Base-by-base conservation (phyloP, 129 eudicot genomes). In the Flaveria bidentis region DNA sequence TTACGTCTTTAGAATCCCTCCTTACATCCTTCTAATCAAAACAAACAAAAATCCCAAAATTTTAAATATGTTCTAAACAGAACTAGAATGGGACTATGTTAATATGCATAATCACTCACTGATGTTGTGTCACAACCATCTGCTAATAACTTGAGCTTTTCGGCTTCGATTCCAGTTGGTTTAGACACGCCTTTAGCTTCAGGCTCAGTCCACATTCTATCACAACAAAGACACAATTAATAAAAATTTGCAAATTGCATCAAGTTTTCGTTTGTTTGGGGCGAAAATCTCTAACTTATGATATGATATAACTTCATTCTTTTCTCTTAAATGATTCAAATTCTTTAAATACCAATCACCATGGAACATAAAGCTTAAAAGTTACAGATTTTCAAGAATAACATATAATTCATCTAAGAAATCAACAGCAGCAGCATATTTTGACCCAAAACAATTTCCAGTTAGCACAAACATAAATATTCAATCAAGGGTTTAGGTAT, bases 121-220 rank as follows among this genome's bases (percentile, higher is more conserved):
- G 55, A 30, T 77, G 46, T 88, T 50, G 86, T 64, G 77, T 84
- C 80, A 41, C 94, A 90, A 4, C 77, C 97, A 55, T 87, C 98
- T 46, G 90, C 82, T 67, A 84, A 85, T 77, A 85, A 85, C 74
- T 81, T 85, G 52, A 87, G 85, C 77, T 82, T 90, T 52, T 84
- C 82, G 15, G 87, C 89, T 67, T 85, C 87, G 50, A 74, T 65
- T 66, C 78, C 69, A 15, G 83, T 72, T 57, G 88, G 58, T 80
- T 73, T 86, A 22, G 89, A 79, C 71, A 85, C 57, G 64, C 67
- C 90, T 78, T 87, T 87, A 42, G 90, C 91, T 87, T 93, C 97
- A 26, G 98, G 97, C 46, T 85, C 88, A 4, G 79, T 25, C 97
- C 96, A 90, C 88, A 88, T 80, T 80, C 98, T 93, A 83, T 66